Evolutionary conservation across 2,329 filamentous ascomycete genomes (phyloP).

Genomic region (Penicillium griseofulvum): DNA sequence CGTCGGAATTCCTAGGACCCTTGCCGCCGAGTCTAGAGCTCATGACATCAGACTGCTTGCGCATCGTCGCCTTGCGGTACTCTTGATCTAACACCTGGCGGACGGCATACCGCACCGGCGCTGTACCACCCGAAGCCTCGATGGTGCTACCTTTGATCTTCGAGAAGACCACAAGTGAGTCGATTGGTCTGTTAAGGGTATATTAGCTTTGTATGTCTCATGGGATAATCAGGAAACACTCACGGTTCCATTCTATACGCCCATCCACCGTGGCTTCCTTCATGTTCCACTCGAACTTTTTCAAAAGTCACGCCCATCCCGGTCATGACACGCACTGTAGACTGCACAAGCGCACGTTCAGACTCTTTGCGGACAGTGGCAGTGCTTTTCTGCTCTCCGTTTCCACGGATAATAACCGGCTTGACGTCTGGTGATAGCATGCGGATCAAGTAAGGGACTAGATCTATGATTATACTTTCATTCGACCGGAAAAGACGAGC

Average conservation of each 20-base stretch:
- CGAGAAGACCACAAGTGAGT: conserved; percentile 68
- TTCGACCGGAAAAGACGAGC: conserved; percentile 74
- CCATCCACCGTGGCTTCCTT: conserved; percentile 64
- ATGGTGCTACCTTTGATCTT: conserved; percentile 43
- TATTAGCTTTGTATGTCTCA: conserved; percentile 6
- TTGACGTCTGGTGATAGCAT: conserved; percentile 88
- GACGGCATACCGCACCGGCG: conserved; percentile 84
- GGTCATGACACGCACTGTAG: conserved; percentile 78
- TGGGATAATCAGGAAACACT: conserved; percentile 42
- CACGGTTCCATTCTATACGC: conserved; percentile 95
- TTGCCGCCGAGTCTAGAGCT: conserved; percentile 30
- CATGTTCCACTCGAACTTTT: conserved; percentile 72
- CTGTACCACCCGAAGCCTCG: conserved; percentile 54
- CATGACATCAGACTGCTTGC: conserved; percentile 62
- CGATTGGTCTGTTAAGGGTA: conserved; percentile 57
- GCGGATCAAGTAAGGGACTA: conserved; percentile 78
- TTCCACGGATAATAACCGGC: conserved; percentile 77
- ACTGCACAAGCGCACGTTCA: conserved; percentile 76
- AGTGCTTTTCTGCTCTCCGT: conserved; percentile 61
- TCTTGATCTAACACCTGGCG: conserved; percentile 92
- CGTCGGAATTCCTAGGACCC: conserved; percentile 19
- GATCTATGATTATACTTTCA: conserved; percentile 74
- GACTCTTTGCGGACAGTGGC: conserved; percentile 85
- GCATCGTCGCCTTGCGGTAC: conserved; percentile 68
- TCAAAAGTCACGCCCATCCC: conserved; percentile 80